Evolutionary conservation across 306 rosid genomes (phyloP).

Genomic region (Bauhinia variegata): DNA sequence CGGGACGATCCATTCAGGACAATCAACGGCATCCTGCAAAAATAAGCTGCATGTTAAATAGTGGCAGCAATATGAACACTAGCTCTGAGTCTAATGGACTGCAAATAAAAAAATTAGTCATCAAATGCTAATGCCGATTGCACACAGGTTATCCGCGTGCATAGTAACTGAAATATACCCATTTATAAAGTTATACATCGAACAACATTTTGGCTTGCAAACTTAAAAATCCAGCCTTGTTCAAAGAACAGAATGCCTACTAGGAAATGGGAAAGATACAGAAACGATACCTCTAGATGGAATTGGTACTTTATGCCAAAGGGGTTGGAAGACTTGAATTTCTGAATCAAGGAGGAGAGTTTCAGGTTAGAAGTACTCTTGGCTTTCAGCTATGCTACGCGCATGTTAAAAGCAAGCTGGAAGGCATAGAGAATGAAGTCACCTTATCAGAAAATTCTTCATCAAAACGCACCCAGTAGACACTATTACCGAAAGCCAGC

Average conservation of each 20-base stretch:
- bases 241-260: conserved; percentile 2
- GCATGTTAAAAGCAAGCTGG: no score
- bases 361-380: conserved; percentile 32
- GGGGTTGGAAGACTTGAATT: conserved; percentile 83
- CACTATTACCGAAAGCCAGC: conserved; percentile 81
- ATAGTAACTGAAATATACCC: neutral
- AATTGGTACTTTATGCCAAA: conserved; percentile 91
- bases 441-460: conserved; percentile 89
- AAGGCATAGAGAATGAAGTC: conserved; percentile 3
- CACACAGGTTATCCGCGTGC: conserved; percentile 10
- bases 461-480: conserved; percentile 87
- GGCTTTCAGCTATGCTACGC: no score
- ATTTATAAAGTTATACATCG: neutral
- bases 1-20: conserved; percentile 97
- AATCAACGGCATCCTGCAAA: conserved; percentile 95
- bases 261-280: neutral
- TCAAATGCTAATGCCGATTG: conserved; percentile 1
- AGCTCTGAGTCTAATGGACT: neutral
- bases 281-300: conserved; percentile 79
- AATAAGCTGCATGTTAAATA: conserved; percentile 16
- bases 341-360: conserved; percentile 57
- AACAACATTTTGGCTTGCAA: conserved; percentile 23
- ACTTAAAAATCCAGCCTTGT: conserved; percentile 4
- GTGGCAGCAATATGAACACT: neutral
- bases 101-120: neutral